These are phyloP conservation scores for Patellaria atrata DNA, from an alignment of 495 filamentous ascomycete species.

Conservation along the genomic window DNA sequence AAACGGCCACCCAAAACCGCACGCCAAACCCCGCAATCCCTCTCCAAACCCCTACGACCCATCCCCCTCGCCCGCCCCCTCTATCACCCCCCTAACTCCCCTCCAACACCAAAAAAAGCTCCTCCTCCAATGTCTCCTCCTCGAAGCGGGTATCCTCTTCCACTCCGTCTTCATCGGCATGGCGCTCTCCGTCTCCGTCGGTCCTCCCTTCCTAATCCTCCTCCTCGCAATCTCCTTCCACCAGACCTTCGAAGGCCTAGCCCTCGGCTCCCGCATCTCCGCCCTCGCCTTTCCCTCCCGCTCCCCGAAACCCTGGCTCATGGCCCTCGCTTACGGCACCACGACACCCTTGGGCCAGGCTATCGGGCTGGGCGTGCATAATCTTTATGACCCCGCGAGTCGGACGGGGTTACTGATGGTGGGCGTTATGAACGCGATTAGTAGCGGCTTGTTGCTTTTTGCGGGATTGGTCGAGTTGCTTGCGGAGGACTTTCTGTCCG, in stretches of 20 bases:
- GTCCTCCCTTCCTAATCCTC: slow-evolving; percentile 48
- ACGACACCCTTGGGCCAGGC: slow-evolving; percentile 89
- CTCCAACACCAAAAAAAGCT: slow-evolving; percentile 23
- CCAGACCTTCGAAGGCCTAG: slow-evolving; percentile 57
- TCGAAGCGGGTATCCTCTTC: slow-evolving; percentile 36
- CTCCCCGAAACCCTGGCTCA: slow-evolving; percentile 68
- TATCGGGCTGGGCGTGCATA: slow-evolving; percentile 68
- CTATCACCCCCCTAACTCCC: slow-evolving; percentile 7
- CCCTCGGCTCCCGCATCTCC: slow-evolving; percentile 43
- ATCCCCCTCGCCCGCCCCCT: not conserved
- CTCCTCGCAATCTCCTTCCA: slow-evolving; percentile 57
- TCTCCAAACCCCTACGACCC: not conserved
- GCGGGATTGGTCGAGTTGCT: slow-evolving; percentile 83
- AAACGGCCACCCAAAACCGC: slow-evolving; percentile 5
- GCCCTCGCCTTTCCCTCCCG: slow-evolving; percentile 36
- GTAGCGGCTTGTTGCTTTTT: slow-evolving; percentile 73
- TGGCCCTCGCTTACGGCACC: slow-evolving; percentile 81
- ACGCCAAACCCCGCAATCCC: slow-evolving; percentile 1
- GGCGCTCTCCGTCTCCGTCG: slow-evolving; percentile 48
- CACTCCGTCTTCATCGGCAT: slow-evolving; percentile 54
- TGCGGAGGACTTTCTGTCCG: slow-evolving; percentile 84
- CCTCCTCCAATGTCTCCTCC: slow-evolving; percentile 29
- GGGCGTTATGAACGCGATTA: slow-evolving; percentile 85
- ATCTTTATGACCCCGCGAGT: slow-evolving; percentile 69
- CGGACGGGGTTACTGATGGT: slow-evolving; percentile 78